phyloP scores from a whole-genome alignment of 768 basidiomycete species.

The Panaeolus cyanescens region DNA sequence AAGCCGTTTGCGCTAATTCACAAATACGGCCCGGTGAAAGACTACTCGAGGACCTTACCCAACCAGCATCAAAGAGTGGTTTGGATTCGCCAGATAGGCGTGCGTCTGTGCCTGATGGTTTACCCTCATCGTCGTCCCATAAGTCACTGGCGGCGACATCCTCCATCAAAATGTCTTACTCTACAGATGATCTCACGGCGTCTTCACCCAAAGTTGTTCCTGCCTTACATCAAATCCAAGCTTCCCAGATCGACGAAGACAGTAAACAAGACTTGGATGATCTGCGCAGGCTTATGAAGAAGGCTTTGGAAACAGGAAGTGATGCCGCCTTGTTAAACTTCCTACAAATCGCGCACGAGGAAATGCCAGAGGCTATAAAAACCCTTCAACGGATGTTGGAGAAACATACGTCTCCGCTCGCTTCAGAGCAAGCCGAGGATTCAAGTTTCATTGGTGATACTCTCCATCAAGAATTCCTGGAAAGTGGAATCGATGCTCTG shows the following conservation, averaged over 20 bases:
- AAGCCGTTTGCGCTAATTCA: conserved; percentile 22
- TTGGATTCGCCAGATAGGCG: conserved; percentile 11
- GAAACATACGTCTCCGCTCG: conserved; percentile 4
- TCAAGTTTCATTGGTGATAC: conserved; percentile 35
- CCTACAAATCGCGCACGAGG: conserved; percentile 57
- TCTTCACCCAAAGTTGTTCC: conserved; percentile 19
- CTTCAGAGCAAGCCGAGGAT: not conserved
- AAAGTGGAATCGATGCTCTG: conserved; percentile 72
- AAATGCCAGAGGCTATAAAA: conserved; percentile 78
- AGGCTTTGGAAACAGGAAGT: conserved; percentile 51
- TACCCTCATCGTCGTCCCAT: conserved; percentile 16
- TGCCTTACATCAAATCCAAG: conserved; percentile 24
- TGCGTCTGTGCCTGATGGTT: conserved; percentile 20
- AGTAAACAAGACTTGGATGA: conserved; percentile 54
- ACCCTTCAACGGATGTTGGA: conserved; percentile 70
- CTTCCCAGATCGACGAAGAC: conserved; percentile 35
- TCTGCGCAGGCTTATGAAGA: conserved; percentile 51
- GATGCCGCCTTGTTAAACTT: conserved; percentile 61
- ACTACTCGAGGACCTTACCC: not conserved
- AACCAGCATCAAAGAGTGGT: not conserved
- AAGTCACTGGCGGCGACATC: conserved; percentile 9
- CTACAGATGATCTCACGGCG: conserved; percentile 10
- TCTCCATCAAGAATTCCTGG: conserved; percentile 70
- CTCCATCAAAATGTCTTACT: conserved; percentile 7
- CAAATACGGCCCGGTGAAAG: conserved; percentile 12